Base-by-base conservation (phyloP, 352 stramenopile genomes). In the Globisporangium orthogonon region DNA sequence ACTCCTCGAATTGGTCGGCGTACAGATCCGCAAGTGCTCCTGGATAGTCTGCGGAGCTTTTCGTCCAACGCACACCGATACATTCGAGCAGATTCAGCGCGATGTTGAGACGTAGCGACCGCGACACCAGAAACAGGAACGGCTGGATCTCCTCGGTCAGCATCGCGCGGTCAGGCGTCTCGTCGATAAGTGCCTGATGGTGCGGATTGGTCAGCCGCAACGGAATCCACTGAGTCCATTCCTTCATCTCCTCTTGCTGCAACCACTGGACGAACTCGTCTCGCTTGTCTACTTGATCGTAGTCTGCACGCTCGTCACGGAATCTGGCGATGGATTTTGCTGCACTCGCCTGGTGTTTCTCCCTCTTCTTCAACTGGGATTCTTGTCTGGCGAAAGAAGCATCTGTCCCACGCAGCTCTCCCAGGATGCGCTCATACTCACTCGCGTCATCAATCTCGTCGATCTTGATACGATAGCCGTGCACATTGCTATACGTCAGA, bases 401-500 rank as follows among this genome's bases (percentile, higher is more conserved):
- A 58, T 88, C 69, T 1, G 74, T 74, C 11, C 74, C 75, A 4
- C 78, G 72, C n/a, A 93, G 56, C 43, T 91, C 81, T 10, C 60
- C 54, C 23, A 94, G 49, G 63, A 94, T 94, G 0, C 81, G 69
- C 33, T 91, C 76, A 54, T 94, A 94, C 46, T 89, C 76, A 37
- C 58, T 60, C 3, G 70, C 56, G 53, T 94, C 85, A 45, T 91
- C 59, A 2, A 73, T 60, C 44, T 88, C 65, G 30, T 85, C 73
- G 14, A 93, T 56, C 5, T 57, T 74, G 53, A 95, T 91, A 4
- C 85, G 80, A 53, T 89, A 78, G 0, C 85, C 85, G 50, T 93
- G 85, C 1, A 93, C 61, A 29, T 93, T 93, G 58, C 85, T 95
- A 62, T 90, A 95, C 28, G 87, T 70, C 31, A 80, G 60, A 13